Evolutionary conservation across 331 rosid species (phyloP).

Genomic region (Malus hybrid): DNA sequence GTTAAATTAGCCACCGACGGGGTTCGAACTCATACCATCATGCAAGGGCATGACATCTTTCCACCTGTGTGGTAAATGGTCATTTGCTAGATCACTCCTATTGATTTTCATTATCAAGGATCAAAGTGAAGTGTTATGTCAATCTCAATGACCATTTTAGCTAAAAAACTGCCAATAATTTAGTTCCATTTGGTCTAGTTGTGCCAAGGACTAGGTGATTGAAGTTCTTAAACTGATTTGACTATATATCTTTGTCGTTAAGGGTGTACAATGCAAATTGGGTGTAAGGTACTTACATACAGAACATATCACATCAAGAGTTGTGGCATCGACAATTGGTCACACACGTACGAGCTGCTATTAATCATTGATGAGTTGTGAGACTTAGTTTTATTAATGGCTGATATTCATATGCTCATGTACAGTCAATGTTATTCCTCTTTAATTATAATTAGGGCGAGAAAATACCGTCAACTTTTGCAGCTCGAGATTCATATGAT

Average conservation of each 20-base stretch:
- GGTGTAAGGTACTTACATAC: neutral
- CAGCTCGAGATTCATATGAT: neutral
- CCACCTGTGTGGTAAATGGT: fast-evolving
- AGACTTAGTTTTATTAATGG: too few species aligned
- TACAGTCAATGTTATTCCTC: too few species aligned
- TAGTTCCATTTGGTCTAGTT: conserved; percentile 11
- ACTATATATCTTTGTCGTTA: conserved; percentile 31
- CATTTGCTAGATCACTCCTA: too few species aligned
- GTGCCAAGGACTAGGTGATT: conserved; percentile 30
- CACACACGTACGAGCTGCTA: too few species aligned
- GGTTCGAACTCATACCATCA: too few species aligned
- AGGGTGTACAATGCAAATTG: conserved; percentile 6
- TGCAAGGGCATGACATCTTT: too few species aligned
- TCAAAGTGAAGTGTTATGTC: too few species aligned
- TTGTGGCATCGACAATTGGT: neutral
- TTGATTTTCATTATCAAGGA: too few species aligned
- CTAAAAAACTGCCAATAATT: neutral
- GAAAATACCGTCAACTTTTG: neutral
- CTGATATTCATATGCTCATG: too few species aligned
- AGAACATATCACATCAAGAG: conserved; percentile 18
- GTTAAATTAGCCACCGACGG: too few species aligned
- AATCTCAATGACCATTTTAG: too few species aligned
- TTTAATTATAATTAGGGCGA: neutral
- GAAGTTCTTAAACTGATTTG: conserved; percentile 19
- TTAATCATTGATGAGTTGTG: too few species aligned